Evolutionary conservation across 2,329 filamentous ascomycete species (phyloP), one percentile per base, ranked within the genome.

Genomic region (Penicillium sp.): DNA sequence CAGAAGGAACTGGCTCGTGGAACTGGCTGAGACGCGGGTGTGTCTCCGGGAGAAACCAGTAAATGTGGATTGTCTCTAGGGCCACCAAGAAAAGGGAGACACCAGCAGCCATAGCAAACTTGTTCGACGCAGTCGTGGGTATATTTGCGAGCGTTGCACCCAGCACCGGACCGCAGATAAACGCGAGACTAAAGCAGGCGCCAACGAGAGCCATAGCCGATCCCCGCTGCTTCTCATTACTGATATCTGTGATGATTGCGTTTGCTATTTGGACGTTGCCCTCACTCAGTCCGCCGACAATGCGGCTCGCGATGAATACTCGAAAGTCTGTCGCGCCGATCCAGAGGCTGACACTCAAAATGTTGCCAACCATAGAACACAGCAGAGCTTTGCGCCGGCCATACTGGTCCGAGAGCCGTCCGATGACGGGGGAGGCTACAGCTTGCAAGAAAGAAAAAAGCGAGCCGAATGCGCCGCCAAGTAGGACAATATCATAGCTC

Each of bases 231-330:
- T 82, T 81, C 61, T 92, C 87, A 64, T 95, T 90, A 42, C 90
- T 95, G 61, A 97, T 92, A 69, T 97, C 92, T 39, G 92, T 92
- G 16, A 92, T 94, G 70, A 97, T 97, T 39, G 94, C 92, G 55
- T 92, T 92, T 2, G 92, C 92, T 10, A 97, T 80, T 76, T 97
- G 94, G 5, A 97, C 89, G 63, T 97, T 97, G 57, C 92, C 92
- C 76, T 97, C 92, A 48, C 91, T 96, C 61, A 97, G 74, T 0
- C 92, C 92, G 27, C 92, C 94, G 1, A 97, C 89, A 2, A 97
- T 75, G 47, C 94, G 85, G 63, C 90, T 95, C 20, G 90, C 88
- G 36, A 97, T 80, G 68, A 97, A 97, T 2, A 92, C 96, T 38
- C 91, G 84, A 75, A 97, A 97, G 74, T 96, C 92, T 48, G 89